Base-by-base conservation (phyloP, 371 early-diverging fungal species). In the Saksenaea vasiformis region DNA sequence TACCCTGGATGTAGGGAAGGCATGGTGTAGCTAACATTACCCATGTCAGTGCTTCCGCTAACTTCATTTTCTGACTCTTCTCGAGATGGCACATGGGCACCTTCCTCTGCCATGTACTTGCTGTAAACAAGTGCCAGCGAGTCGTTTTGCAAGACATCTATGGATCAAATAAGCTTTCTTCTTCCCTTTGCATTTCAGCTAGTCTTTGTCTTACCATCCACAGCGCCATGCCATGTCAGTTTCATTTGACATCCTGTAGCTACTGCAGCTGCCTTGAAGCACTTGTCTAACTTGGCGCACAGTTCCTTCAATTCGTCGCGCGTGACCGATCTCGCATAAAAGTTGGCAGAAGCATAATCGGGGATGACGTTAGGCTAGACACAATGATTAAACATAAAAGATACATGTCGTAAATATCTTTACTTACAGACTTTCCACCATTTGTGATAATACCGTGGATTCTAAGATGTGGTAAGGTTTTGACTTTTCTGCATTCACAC, bases 221-320 rank as follows among this genome's bases (percentile, higher is more conserved):
- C 89, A 31, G 91, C 86, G 56, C 95, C 95, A 7, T 94, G 91
- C 91, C 95, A 95, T 74, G 80, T 81, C 19, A 78, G 74, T 17
- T 92, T 82, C 60, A 74, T 76, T n/a, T 80, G 79, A 59, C 88
- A 88, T 13, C 89, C 89, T 0, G 88, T 87, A 9, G 89, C 81
- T n/a, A 68, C 58, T 15, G 88, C 89, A 9, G 86, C 87, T 2
- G 85, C 83, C 51, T 80, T 71, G 65, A 92, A 77, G 28, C 84
- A 77, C 15, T 68, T 68, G 14, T 78, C 17, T 0, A 90, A 68
- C 26, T 77, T 70, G 24, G 67, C 64, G 22, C 68, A 70, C 28
- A 90, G 60, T 24, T 68, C 65, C 15, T 58, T 53, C 19, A 91
- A 71, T 5, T 87, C 80, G 0, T 51, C 70, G 1, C 67, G 57